A percentile compares a stretch with the other conserved stretches of the same genome.
These are phyloP conservation scores for Rhizopus sp. DNA, from an alignment of 371 early-diverging fungal species.

Conservation along the genomic window DNA sequence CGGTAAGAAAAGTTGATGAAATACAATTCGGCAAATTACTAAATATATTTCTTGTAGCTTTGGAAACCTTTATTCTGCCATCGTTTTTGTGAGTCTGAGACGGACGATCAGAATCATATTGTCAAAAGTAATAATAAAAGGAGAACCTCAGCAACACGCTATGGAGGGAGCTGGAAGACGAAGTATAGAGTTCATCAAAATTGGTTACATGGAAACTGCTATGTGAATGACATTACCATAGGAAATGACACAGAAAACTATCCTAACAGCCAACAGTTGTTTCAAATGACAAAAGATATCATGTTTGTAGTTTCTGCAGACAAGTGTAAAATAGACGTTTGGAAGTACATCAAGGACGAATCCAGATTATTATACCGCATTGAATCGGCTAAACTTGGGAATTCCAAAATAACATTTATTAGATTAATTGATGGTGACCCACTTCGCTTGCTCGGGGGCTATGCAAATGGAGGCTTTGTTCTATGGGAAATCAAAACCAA, in stretches of 20 bases:
- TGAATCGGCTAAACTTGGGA: neutral
- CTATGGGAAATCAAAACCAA: constrained; percentile 35
- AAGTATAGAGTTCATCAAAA: constrained; percentile 47
- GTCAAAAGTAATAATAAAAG: constrained; percentile 1
- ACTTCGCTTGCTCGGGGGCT: constrained; percentile 40
- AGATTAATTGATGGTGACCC: constrained; percentile 13
- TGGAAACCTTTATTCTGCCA: constrained; percentile 50
- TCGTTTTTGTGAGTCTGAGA: constrained; percentile 29
- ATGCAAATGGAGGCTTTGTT: constrained; percentile 45
- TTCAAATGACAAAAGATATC: constrained; percentile 20
- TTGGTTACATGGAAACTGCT: constrained; percentile 47
- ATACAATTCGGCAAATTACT: neutral
- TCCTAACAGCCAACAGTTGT: constrained; percentile 11
- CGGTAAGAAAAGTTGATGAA: constrained; percentile 24
- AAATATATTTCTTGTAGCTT: constrained; percentile 27
- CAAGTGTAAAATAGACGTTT: constrained; percentile 9
- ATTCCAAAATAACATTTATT: constrained; percentile 23
- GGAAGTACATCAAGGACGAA: constrained; percentile 12
- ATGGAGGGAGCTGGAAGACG: constrained; percentile 42
- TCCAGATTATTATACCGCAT: neutral
- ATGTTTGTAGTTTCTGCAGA: constrained; percentile 9
- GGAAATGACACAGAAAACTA: constrained; percentile 1
- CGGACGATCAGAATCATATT: constrained; percentile 1
- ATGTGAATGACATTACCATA: constrained; percentile 19
- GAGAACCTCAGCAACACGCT: constrained; percentile 8